Evolutionary conservation across 257 asterid genomes (phyloP), one percentile per base, ranked within the genome.

Genomic region (Parsonsia alboflavescens): DNA sequence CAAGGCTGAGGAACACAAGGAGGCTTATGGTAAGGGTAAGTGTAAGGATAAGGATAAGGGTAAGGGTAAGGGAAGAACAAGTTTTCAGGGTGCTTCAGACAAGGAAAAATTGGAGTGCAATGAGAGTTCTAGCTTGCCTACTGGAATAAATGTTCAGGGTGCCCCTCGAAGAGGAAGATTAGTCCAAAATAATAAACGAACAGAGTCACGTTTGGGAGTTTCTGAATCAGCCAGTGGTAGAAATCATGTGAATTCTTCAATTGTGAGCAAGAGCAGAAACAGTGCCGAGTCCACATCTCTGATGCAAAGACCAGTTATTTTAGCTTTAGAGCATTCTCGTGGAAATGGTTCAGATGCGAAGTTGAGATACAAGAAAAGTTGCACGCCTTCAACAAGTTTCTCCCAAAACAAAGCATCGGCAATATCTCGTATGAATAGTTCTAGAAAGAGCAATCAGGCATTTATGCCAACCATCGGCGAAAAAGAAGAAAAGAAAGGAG

Each of bases 321-420:
- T 90, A 75, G 97, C 96, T 53, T 70, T 89, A 68, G 96, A 90
- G 90, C 87, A 84, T 65, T 65, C 85, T 45, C 88, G 81, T 71
- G 66, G 84, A 21, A 77, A 63, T 72, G 61, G 13, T 16, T 33
- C 71, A 28, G 87, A 84, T 50, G 73, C 45, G 49, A 88, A 84
- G 85, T 63, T 80, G 12, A 86, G 89, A 79, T 85, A 76, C 80
- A 89, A 82, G 88, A 89, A 75, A 77, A 84, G 78, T 49, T 58
- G 72, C 59, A 30, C 50, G 6, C 41, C 71, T 21, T 8, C 78
- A 0, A 28, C 78, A 17, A 66, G 46, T 78, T 28, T 26, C 28
- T 6, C 72, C 3, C 62, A 50, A 61, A 36, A 16, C 26, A 50
- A 30, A 19, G 66, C 45, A 16, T 15, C 50, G 1, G 24, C 57